Evolutionary conservation across 805 yeast genomes (phyloP).

Genomic region (Grigorovia transvaalensis): DNA sequence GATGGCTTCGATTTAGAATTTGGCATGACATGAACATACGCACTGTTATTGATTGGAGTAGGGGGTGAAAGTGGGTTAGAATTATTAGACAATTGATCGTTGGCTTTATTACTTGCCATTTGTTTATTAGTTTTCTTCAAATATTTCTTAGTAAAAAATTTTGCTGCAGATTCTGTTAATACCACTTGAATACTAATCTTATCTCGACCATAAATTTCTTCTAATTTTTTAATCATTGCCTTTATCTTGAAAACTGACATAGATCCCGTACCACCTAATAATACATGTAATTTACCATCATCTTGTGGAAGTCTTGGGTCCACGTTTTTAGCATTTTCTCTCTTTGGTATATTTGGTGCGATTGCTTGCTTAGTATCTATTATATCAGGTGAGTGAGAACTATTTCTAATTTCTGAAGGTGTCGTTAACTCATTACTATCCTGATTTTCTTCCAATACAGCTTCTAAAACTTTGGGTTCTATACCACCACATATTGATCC

Average conservation of each 20-base stretch:
- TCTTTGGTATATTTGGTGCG: constrained; percentile 22
- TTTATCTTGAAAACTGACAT: constrained; percentile 78
- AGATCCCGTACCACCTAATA: constrained; percentile 84
- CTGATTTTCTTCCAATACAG: constrained; percentile 7
- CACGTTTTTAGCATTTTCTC: constrained; percentile 37
- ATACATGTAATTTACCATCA: constrained; percentile 78
- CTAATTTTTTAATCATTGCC: constrained; percentile 65
- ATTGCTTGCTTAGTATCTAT: constrained; percentile 3
- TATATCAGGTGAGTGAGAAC: neutral
- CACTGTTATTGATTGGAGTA: neutral
- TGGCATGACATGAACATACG: neutral
- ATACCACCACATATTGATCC: neutral
- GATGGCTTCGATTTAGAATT: neutral
- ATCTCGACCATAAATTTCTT: constrained; percentile 68
- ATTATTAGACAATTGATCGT: neutral
- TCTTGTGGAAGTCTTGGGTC: constrained; percentile 65
- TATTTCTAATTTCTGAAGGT: neutral
- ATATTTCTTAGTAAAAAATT: constrained; percentile 36
- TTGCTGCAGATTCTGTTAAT: constrained; percentile 76
- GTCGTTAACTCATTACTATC: neutral
- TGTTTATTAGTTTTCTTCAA: constrained; percentile 8
- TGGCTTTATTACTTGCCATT: neutral
- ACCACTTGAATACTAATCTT: constrained; percentile 76
- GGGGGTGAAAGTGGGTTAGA: neutral
- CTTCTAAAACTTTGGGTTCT: constrained; percentile 4